Conservation (phyloP, 257 asterid genomes). For the Striga asiatica region DNA sequence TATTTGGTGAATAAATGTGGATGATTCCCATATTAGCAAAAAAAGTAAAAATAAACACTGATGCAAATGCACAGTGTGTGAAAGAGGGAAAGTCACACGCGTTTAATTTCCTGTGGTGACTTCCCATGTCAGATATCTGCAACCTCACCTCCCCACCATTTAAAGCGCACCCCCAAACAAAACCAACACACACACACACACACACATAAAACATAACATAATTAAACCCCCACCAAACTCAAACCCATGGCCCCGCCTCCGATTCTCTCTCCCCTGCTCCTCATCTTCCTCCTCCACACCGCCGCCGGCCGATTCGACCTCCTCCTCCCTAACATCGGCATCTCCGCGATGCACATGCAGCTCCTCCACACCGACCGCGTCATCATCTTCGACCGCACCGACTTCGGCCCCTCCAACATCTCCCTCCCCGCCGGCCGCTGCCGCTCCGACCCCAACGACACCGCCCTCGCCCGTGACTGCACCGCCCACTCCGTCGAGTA, state of each 20-base stretch:
- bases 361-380: conserved; percentile 54
- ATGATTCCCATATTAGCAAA: too few species aligned
- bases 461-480: conserved; percentile 22
- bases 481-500: conserved; percentile 55
- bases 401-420: conserved; percentile 50
- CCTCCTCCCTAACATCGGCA: conserved; percentile 34
- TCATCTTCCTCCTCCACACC: not conserved
- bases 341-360: conserved; percentile 68
- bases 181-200: too few species aligned
- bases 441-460: conserved; percentile 21
- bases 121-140: too few species aligned
- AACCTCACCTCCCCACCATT: too few species aligned
- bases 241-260: not conserved
- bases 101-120: too few species aligned
- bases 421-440: conserved; percentile 36
- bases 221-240: not conserved
- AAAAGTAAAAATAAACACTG: too few species aligned
- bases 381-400: conserved; percentile 51
- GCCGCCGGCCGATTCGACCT: conserved; percentile 35
- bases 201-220: not conserved
- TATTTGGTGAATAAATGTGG: too few species aligned
- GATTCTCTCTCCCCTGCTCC: not conserved
- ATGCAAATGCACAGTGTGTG: too few species aligned
- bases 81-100: too few species aligned
- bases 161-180: too few species aligned